phyloP scores from a whole-genome alignment of 2,329 filamentous ascomycete species.

The Fusarium tanahbumbuense region DNA sequence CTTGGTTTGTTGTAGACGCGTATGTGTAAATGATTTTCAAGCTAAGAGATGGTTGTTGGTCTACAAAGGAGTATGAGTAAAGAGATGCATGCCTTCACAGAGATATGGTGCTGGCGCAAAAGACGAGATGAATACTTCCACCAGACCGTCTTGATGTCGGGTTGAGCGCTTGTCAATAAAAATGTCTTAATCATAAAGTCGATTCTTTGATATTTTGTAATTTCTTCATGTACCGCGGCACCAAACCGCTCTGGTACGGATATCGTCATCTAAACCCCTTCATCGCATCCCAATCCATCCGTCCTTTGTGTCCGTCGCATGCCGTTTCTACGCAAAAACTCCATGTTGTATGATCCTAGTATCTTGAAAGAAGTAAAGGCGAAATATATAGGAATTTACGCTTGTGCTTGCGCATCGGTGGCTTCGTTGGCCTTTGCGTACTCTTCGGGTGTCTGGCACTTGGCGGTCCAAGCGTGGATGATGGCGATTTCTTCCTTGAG shows the following conservation, averaged over 20 bases:
- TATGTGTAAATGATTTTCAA: slow-evolving; percentile 15
- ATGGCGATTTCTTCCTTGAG: slow-evolving; percentile 88
- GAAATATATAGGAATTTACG: background rate
- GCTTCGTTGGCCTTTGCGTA: slow-evolving; percentile 67
- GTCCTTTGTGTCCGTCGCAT: slow-evolving; percentile 3
- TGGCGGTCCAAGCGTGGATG: slow-evolving; percentile 95
- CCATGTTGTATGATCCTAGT: background rate
- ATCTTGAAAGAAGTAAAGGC: background rate
- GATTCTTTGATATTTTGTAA: slow-evolving; percentile 16
- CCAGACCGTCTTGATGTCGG: slow-evolving; percentile 29
- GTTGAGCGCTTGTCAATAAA: slow-evolving; percentile 41
- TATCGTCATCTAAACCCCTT: slow-evolving; percentile 16
- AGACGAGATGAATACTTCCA: slow-evolving; percentile 36
- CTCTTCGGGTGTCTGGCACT: slow-evolving; percentile 91
- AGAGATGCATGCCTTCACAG: slow-evolving; percentile 34
- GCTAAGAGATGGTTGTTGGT: slow-evolving; percentile 23
- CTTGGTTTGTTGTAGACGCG: slow-evolving; percentile 55
- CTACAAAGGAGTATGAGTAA: slow-evolving; percentile 35
- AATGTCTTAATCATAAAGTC: slow-evolving; percentile 36
- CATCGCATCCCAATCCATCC: background rate
- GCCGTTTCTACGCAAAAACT: slow-evolving; percentile 18
- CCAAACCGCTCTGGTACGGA: slow-evolving; percentile 20
- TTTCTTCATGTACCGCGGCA: slow-evolving; percentile 32
- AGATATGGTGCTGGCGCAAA: slow-evolving; percentile 39
- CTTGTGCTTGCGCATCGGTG: slow-evolving; percentile 26